A percentile compares a stretch with the other conserved stretches of the same genome.
Conservation (phyloP, 805 yeast genomes). For the Millerozyma miso region DNA sequence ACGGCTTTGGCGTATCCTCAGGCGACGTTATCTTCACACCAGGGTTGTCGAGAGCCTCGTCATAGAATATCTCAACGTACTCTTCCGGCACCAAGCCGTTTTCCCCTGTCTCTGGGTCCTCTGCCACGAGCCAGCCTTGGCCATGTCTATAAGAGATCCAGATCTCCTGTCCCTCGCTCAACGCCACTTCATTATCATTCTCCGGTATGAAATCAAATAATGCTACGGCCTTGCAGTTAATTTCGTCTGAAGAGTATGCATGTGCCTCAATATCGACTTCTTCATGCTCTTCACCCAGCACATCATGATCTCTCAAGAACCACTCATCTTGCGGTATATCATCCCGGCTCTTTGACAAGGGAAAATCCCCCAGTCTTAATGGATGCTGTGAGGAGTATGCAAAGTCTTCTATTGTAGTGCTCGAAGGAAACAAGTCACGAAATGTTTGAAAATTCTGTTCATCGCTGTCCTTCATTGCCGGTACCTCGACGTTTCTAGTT, state of each 20-base stretch:
- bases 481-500: background rate
- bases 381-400: slow-evolving; percentile 73
- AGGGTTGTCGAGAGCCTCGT: slow-evolving; percentile 18
- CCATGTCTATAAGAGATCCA: slow-evolving; percentile 91
- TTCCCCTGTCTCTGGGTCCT: slow-evolving; percentile 67
- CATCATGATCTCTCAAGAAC: slow-evolving; percentile 3
- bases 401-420: slow-evolving; percentile 65
- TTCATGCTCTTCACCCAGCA: slow-evolving; percentile 3
- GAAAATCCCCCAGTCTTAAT: slow-evolving; percentile 54
- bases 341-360: slow-evolving; percentile 4
- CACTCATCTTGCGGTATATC: slow-evolving; percentile 7
- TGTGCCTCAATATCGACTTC: slow-evolving; percentile 7
- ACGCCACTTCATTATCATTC: slow-evolving; percentile 83
- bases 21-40: slow-evolving; percentile 11
- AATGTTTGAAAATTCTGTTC: background rate
- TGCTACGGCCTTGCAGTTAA: slow-evolving; percentile 68
- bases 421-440: slow-evolving; percentile 12
- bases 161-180: slow-evolving; percentile 76
- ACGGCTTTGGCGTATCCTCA: slow-evolving; percentile 41
- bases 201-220: slow-evolving; percentile 88
- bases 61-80: slow-evolving; percentile 59
- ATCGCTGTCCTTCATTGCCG: background rate
- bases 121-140: slow-evolving; percentile 97
- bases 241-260: slow-evolving; percentile 25
- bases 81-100: slow-evolving; percentile 96